A percentile compares a stretch with the other conserved stretches of the same genome.
Evolutionary conservation across 768 basidiomycete species (phyloP).

Genomic region (Botryobasidium botryosum): DNA sequence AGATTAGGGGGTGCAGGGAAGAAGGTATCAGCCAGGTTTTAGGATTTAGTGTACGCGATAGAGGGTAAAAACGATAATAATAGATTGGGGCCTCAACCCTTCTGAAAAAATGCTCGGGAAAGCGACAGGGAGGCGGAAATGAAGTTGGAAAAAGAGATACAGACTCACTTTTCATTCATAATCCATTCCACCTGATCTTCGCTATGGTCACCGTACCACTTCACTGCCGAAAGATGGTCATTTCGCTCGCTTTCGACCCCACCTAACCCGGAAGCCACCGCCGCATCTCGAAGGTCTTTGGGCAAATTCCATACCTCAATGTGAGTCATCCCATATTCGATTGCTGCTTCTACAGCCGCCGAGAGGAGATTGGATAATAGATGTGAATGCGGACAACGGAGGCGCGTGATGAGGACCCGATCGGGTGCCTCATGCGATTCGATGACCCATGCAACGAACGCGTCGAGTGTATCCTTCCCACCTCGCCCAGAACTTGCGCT

Average conservation of each 20-base stretch:
- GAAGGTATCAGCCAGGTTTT: no score
- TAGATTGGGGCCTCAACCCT: no score
- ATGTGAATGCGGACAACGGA: slow-evolving; percentile 19
- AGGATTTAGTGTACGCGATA: no score
- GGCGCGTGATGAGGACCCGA: slow-evolving; percentile 31
- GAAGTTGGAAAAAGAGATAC: no score
- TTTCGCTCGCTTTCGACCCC: no score
- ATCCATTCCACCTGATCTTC: background rate
- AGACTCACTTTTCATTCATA: background rate
- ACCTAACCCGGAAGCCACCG: slow-evolving; percentile 20
- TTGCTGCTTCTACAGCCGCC: slow-evolving; percentile 23
- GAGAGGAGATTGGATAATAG: slow-evolving; percentile 23
- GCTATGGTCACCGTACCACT: slow-evolving; percentile 28
- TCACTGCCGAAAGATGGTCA: slow-evolving; percentile 29
- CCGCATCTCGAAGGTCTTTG: slow-evolving; percentile 14
- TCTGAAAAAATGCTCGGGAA: no score
- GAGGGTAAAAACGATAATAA: no score
- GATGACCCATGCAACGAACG: background rate
- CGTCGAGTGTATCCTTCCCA: no score
- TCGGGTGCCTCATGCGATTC: no score
- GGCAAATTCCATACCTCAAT: slow-evolving; percentile 32
- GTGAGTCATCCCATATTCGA: slow-evolving; percentile 19
- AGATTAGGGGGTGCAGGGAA: no score
- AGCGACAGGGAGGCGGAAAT: no score
- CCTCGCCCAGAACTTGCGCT: no score